Percentiles rank a stretch among this genome's conserved stretches.
Evolutionary conservation across 805 yeast species (phyloP).

Genomic region (Yamadazyma olivae): DNA sequence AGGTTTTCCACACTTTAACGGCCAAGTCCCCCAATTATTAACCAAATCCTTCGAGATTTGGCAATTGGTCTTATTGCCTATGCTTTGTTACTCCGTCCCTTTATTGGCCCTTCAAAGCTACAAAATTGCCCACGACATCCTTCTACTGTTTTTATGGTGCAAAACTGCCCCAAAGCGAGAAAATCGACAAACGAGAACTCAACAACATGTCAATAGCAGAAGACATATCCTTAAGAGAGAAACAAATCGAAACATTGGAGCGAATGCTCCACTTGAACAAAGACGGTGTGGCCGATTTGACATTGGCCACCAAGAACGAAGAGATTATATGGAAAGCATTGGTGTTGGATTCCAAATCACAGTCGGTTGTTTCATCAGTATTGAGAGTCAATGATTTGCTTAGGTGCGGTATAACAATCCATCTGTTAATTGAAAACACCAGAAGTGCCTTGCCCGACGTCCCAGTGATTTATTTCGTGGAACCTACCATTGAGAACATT

Average conservation of each 20-base stretch:
- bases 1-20: too few species aligned
- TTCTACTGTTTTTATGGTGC: too few species aligned
- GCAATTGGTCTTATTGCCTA: too few species aligned
- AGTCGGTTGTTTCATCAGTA: constrained; percentile 87
- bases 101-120: too few species aligned
- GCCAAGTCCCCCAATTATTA: too few species aligned
- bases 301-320: constrained; percentile 55
- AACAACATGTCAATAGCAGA: not conserved
- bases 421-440: constrained; percentile 65
- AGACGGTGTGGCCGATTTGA: constrained; percentile 51
- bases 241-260: constrained; percentile 43
- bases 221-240: constrained; percentile 6
- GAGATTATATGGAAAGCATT: constrained; percentile 89
- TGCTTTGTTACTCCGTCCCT: too few species aligned
- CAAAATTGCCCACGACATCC: too few species aligned
- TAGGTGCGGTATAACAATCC: constrained; percentile 89
- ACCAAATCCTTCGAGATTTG: too few species aligned
- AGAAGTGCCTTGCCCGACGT: constrained; percentile 91
- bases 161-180: too few species aligned
- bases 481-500: constrained; percentile 80
- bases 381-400: constrained; percentile 87
- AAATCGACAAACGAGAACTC: too few species aligned
- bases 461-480: constrained; percentile 88
- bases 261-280: constrained; percentile 83
- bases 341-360: constrained; percentile 75